A percentile compares a stretch with the other conserved stretches of the same genome.
Conservation (phyloP, 164 flowering plant genomes). For the Hamamelis virginiana region DNA sequence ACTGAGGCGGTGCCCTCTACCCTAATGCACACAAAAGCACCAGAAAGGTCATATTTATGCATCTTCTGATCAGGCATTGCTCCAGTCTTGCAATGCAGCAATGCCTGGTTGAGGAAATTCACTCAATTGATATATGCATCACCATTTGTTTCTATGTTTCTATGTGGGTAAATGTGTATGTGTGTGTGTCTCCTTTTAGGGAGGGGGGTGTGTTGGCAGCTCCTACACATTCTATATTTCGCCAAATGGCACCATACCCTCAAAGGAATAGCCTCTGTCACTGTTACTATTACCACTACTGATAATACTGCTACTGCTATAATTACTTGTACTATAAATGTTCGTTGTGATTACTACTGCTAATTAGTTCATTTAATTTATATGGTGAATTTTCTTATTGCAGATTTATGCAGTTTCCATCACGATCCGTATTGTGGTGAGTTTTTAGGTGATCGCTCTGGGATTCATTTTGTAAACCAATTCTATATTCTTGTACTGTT, state of each 20-base stretch:
- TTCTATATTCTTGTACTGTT: conserved; percentile 2
- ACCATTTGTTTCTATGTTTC: too few relatives aligned
- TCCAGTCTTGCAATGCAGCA: background rate
- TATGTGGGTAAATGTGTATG: too few relatives aligned
- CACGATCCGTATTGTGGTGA: conserved; percentile 92
- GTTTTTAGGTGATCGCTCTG: conserved; percentile 14
- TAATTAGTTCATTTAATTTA: background rate
- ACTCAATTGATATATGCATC: too few relatives aligned
- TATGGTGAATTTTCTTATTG: conserved; percentile 17
- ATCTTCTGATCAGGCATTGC: background rate
- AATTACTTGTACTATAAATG: background rate
- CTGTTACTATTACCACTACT: too few relatives aligned
- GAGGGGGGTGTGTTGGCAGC: too few relatives aligned
- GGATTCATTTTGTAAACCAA: background rate
- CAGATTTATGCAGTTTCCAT: conserved; percentile 97
- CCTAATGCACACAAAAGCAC: background rate
- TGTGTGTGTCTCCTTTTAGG: too few relatives aligned
- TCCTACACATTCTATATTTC: too few relatives aligned
- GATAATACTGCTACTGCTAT: too few relatives aligned
- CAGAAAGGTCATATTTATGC: background rate
- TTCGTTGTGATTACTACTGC: background rate
- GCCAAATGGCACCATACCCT: too few relatives aligned
- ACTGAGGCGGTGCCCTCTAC: background rate
- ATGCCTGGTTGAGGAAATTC: background rate
- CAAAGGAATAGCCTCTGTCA: too few relatives aligned